phyloP scores from a whole-genome alignment of 441 rosid genomes.

The Kokia cookei region DNA sequence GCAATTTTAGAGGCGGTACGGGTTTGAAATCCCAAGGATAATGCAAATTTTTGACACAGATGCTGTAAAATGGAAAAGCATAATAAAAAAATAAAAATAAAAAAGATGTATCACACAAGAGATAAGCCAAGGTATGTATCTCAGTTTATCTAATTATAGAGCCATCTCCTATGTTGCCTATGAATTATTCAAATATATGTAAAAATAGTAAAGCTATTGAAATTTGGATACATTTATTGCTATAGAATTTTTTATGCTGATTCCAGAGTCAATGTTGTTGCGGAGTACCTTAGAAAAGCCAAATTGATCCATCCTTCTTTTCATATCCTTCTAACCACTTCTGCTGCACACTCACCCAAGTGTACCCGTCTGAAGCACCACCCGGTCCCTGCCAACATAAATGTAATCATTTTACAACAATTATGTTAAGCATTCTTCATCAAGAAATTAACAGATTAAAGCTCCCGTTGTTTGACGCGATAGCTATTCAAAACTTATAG shows the following conservation, averaged over 20 bases:
- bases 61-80: neutral
- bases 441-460: neutral
- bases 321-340: conserved; percentile 58
- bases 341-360: conserved; percentile 57
- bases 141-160: neutral
- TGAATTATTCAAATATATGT: neutral
- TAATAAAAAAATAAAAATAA: neutral
- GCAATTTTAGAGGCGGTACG: neutral
- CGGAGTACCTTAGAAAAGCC: conserved; percentile 27
- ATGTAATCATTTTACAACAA: neutral
- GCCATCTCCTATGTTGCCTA: neutral
- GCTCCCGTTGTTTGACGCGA: neutral
- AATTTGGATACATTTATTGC: neutral
- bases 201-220: neutral
- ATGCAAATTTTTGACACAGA: neutral
- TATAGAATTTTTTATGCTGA: neutral
- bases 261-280: neutral
- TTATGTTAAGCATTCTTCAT: too few relatives aligned
- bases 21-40: neutral
- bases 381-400: conserved; percentile 26
- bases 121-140: neutral
- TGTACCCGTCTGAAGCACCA: conserved; percentile 19
- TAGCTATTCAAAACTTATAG: neutral
- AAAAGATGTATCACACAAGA: neutral
- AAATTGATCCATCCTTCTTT: conserved; percentile 37